Conservation (phyloP, 2,329 filamentous ascomycete species). For the Blastomyces silverae region DNA sequence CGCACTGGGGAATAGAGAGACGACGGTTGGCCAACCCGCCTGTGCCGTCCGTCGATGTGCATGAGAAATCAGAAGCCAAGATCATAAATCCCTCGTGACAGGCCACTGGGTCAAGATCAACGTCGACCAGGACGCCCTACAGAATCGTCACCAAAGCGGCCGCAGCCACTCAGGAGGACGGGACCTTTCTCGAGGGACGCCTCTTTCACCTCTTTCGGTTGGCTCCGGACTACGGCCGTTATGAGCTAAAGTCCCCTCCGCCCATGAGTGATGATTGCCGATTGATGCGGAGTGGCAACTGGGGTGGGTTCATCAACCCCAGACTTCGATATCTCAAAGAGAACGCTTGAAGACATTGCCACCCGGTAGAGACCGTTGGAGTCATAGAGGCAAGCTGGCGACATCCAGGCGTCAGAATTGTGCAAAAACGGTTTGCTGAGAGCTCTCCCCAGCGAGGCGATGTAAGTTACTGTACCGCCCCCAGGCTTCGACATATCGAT, state of each 20-base stretch:
- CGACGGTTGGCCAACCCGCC: neutral
- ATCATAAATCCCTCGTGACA: neutral
- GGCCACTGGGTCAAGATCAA: neutral
- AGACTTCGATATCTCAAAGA: neutral
- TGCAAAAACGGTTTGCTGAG: neutral
- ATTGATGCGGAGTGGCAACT: conserved; percentile 6
- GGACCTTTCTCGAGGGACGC: neutral
- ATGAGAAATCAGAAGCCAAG: neutral
- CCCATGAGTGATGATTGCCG: neutral
- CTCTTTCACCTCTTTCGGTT: neutral
- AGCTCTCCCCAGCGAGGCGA: neutral
- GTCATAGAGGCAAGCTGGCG: neutral
- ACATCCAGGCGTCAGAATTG: neutral
- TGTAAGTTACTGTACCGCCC: neutral
- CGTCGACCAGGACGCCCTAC: neutral
- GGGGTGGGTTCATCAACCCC: neutral
- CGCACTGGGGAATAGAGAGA: neutral
- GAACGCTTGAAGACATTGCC: neutral
- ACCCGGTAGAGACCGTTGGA: neutral
- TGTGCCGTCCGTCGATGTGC: neutral
- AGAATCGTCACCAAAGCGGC: neutral
- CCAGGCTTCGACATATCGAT: neutral
- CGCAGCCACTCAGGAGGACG: conserved; percentile 8
- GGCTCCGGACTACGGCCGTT: neutral
- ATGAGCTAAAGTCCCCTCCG: neutral